phyloP scores from a whole-genome alignment of 2,329 filamentous ascomycete species.

The Niveomyces coronatus region DNA sequence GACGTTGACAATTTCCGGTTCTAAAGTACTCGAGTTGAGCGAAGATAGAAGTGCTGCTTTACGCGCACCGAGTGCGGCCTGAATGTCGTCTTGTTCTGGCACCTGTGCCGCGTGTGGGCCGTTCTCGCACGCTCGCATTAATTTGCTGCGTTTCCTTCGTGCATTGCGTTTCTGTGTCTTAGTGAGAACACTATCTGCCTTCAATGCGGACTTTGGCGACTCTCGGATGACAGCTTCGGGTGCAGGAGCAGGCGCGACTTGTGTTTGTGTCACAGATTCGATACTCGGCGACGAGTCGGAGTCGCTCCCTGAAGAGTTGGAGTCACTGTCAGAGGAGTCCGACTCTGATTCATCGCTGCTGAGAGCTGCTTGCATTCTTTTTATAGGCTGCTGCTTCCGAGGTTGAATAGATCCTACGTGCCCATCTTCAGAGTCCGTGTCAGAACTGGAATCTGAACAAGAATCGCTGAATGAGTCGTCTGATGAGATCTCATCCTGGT shows the following conservation, averaged over 20 bases:
- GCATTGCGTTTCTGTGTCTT: slow-evolving; percentile 43
- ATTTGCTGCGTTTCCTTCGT: slow-evolving; percentile 32
- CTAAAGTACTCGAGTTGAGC: too few species aligned
- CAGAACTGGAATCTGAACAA: slow-evolving; percentile 17
- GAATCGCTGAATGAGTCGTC: not conserved
- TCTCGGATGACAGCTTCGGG: too few species aligned
- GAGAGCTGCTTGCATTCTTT: too few species aligned
- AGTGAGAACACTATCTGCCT: slow-evolving; percentile 27
- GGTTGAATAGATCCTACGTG: not conserved
- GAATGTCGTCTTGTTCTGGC: slow-evolving; percentile 5
- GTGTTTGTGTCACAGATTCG: too few species aligned
- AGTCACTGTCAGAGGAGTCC: slow-evolving; percentile 22
- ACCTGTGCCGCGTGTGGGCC: slow-evolving; percentile 13
- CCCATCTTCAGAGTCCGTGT: slow-evolving; percentile 17
- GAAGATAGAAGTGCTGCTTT: slow-evolving; percentile 7
- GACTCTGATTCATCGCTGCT: slow-evolving; percentile 17
- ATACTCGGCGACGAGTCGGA: not conserved
- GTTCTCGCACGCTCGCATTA: slow-evolving; percentile 6
- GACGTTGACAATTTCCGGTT: not conserved
- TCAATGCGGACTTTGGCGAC: slow-evolving; percentile 15
- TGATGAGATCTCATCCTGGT: too few species aligned
- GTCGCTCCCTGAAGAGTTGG: slow-evolving; percentile 4
- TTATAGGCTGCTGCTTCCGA: too few species aligned
- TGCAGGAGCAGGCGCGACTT: too few species aligned
- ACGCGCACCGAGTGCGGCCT: slow-evolving; percentile 4